Conservation (phyloP, 768 basidiomycete genomes). For the Wakefieldia striispora region DNA sequence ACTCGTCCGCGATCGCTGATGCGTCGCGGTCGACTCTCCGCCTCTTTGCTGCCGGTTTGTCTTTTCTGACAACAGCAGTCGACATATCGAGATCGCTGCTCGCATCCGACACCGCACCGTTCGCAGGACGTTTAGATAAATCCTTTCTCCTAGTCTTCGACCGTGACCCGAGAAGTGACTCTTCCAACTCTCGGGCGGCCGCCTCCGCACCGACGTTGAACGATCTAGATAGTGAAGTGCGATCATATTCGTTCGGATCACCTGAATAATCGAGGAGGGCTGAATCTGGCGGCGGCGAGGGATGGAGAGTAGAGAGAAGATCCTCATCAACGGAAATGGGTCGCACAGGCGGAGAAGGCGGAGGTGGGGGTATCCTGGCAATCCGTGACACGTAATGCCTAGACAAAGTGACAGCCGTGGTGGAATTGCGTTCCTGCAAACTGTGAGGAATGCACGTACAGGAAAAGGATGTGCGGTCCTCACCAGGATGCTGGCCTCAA, state of each 20-base stretch:
- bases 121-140: conserved; percentile 48
- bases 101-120: conserved; percentile 51
- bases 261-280: conserved; percentile 30
- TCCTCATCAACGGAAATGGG: conserved; percentile 35
- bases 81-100: conserved; percentile 57
- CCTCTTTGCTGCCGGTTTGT: conserved; percentile 55
- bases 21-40: conserved; percentile 53
- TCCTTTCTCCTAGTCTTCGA: conserved; percentile 43
- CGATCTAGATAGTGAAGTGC: conserved; percentile 16
- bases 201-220: conserved; percentile 45
- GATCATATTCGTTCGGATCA: conserved; percentile 25
- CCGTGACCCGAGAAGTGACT: conserved; percentile 46
- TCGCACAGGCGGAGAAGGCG: conserved; percentile 36
- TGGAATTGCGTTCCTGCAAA: conserved; percentile 66
- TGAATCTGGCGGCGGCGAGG: conserved; percentile 35
- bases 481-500: conserved; percentile 65
- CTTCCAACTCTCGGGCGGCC: conserved; percentile 55
- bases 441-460: not conserved
- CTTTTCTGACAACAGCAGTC: conserved; percentile 31
- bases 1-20: conserved; percentile 43
- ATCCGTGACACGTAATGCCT: conserved; percentile 41
- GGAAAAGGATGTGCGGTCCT: conserved; percentile 18
- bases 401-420: conserved; percentile 46
- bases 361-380: conserved; percentile 42
- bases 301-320: conserved; percentile 33